Base-by-base conservation (phyloP, 2,329 filamentous ascomycete species). In the Blumeria hordei region DNA sequence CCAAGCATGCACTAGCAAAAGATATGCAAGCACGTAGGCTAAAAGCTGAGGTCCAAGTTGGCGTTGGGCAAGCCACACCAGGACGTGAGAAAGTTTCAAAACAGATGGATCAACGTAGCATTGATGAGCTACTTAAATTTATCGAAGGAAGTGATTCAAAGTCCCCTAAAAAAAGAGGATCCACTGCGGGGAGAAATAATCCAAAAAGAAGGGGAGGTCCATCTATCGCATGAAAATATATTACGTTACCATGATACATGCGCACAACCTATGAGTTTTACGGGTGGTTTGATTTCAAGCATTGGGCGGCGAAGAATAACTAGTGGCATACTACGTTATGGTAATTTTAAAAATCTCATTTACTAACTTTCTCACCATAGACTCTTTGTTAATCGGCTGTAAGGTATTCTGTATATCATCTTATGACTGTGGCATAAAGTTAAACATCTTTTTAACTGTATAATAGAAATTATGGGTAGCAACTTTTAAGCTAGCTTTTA, bases 1-100 rank as follows among this genome's bases (percentile, higher is more conserved):
- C 88, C 53, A 95, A 93, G 72, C 88, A 94, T 64, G 84, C 86
- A 57, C 94, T 94, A 71, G 84, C 86, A 57, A 94, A 94, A 71
- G 85, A 92, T 59, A 74, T 85, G 39, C 81, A 92, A 68, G 80
- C 80, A 51, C 80, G 83, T 55, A 77, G 84, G 58, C 74, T 88
- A 45, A 79, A 81, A 57, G 75, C 83, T 8, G 77, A 75, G 50
- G 49, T 28, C 73, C 55, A 56, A 35, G 36, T 53, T 74, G 32
- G 72, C 73, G 32, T 69, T 80, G 55, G 64, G 61, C 74, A 81
- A 61, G 75, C 74, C 53, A 57, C 63, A 43, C 61, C 67, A 43
- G 62, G 66, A n/a, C 64, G 66, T 6, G 64, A 63, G 18, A 59
- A 63, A 21, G 57, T 53, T 14, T 60, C 60, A 7, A 43, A 56